Evolutionary conservation across 805 yeast species (phyloP).

Genomic region (Ogataea neopini): DNA sequence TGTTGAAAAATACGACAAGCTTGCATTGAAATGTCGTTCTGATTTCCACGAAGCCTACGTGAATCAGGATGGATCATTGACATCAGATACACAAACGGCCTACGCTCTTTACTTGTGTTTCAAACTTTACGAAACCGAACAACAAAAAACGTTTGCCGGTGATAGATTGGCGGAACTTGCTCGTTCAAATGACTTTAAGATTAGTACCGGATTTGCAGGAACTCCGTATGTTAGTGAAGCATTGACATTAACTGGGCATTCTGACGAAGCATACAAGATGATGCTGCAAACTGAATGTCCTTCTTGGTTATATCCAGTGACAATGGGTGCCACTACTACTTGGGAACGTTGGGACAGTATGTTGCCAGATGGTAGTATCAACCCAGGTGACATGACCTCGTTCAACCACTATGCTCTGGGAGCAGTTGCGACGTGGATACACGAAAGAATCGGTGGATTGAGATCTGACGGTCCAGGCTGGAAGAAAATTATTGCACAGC

Average conservation of each 20-base stretch:
- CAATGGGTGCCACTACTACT: slow-evolving; percentile 33
- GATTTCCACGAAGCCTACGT: slow-evolving; percentile 24
- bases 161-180: slow-evolving; percentile 15
- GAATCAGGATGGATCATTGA: slow-evolving; percentile 18
- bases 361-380: slow-evolving; percentile 29
- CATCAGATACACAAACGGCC: slow-evolving; percentile 29
- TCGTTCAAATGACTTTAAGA: slow-evolving; percentile 11
- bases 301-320: slow-evolving; percentile 31
- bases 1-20: slow-evolving; percentile 9
- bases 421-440: slow-evolving; percentile 25
- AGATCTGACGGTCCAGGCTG: slow-evolving; percentile 21
- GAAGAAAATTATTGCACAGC: slow-evolving; percentile 16
- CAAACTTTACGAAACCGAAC: slow-evolving; percentile 16
- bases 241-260: slow-evolving; percentile 20
- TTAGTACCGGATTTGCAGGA: slow-evolving; percentile 33
- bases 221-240: slow-evolving; percentile 31
- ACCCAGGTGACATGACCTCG: slow-evolving; percentile 33
- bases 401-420: slow-evolving; percentile 32
- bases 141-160: slow-evolving; percentile 23
- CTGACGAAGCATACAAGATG: slow-evolving; percentile 27
- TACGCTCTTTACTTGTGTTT: slow-evolving; percentile 26
- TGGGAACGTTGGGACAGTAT: slow-evolving; percentile 35
- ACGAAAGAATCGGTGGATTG: slow-evolving; percentile 23
- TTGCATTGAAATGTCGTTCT: slow-evolving; percentile 15
- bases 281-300: slow-evolving; percentile 25